Evolutionary conservation across 2,329 filamentous ascomycete species (phyloP), one percentile per base, ranked within the genome.

Genomic region (Daldinia sp.): DNA sequence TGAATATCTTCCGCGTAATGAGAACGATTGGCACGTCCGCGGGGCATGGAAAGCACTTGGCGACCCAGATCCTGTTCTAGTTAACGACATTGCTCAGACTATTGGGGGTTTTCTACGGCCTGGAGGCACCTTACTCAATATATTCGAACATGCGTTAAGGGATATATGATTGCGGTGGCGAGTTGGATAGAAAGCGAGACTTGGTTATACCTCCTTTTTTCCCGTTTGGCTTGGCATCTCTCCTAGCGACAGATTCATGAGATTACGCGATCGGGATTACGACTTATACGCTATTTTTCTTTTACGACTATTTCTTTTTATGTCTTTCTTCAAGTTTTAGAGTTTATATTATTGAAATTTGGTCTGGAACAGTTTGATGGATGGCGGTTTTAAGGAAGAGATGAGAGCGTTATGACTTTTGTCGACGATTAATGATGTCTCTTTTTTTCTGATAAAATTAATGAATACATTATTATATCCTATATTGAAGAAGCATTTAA

Each of bases 1-100:
- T 55, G 73, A 76, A 37, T 74, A 70, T 50, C 55, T 69, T 6
- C 71, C 73, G 5, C 71, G 60, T 28, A 46, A 68, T 37, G 46
- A 42, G 6, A 53, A 70, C 42, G 69, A 68, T 57, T 70, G 64
- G 67, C 61, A 68, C 28, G 15, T 72, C 20, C 67, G 60, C 28
- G 69, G 69, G 4, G 67, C 61, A 12, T 72, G 69, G 69, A 58
- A 53, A 39, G 46, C 69, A 2, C 12, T 65, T 28, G 69, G 69
- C n/a, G 59, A 71, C 1, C 67, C 69, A 15, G 69, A 71, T 20
- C 64, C 69, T 30, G 54, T 44, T 15, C 41, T 67, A 37, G 37
- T 70, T 3, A 70, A 59, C 26, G 62, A 55, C 3, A 41, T 72
- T 13, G 67, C 67, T 6, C 64, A 67, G 15, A 65, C 69, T 15